Conservation (phyloP, 208 protist species). For the Tritrichomonas musculus region DNA sequence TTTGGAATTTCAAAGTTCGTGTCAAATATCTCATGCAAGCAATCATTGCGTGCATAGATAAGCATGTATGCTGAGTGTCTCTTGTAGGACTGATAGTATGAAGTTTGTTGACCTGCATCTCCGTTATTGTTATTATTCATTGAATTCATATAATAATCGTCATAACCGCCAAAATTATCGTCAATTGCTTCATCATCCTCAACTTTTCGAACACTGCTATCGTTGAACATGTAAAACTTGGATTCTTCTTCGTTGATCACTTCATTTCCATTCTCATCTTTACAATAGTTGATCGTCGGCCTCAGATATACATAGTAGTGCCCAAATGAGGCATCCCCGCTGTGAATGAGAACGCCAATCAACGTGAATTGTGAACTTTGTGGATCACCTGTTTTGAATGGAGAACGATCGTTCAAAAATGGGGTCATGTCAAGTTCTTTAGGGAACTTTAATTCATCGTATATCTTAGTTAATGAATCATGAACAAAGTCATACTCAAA, state of each 20-base stretch:
- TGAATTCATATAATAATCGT: too few relatives aligned
- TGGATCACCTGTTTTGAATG: neutral
- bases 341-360: neutral
- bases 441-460: slow-evolving; percentile 57
- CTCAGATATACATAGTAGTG: neutral
- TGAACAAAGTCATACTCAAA: slow-evolving; percentile 70
- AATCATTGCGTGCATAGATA: neutral
- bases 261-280: too few relatives aligned
- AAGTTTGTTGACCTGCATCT: too few relatives aligned
- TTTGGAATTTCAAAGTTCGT: too few relatives aligned
- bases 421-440: slow-evolving; percentile 51
- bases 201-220: neutral
- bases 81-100: neutral
- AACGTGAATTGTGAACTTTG: neutral
- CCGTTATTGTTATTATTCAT: too few relatives aligned
- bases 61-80: neutral
- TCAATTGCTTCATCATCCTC: neutral
- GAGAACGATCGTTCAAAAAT: slow-evolving; percentile 38
- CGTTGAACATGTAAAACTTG: neutral
- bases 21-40: too few relatives aligned
- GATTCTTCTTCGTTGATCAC: too few relatives aligned
- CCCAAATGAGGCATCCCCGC: neutral
- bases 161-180: neutral
- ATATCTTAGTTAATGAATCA: slow-evolving; percentile 65
- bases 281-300: neutral